phyloP scores from a whole-genome alignment of 2,329 filamentous ascomycete genomes.

The Monilinia fructigena region DNA sequence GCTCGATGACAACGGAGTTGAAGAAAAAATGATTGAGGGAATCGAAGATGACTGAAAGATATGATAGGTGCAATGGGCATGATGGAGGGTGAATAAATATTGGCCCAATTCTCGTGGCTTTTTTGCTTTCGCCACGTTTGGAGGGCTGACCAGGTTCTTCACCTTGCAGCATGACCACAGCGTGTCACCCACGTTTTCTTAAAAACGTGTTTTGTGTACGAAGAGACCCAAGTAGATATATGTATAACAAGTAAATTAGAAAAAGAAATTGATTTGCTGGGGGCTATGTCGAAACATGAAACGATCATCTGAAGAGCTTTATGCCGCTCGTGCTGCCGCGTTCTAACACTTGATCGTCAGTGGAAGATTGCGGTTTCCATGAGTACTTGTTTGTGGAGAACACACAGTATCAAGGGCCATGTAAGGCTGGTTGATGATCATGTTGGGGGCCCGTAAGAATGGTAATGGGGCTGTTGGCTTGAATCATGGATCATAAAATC shows the following conservation, averaged over 20 bases:
- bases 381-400: neutral
- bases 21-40: neutral
- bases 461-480: neutral
- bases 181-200: constrained; percentile 21
- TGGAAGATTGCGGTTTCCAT: neutral
- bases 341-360: neutral
- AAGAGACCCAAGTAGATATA: neutral
- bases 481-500: neutral
- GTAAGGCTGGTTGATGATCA: constrained; percentile 1
- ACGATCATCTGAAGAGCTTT: neutral
- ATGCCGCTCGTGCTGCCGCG: neutral
- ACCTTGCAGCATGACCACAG: constrained; percentile 7
- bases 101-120: neutral
- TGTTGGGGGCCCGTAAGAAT: constrained; percentile 6
- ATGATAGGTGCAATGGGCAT: neutral
- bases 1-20: constrained; percentile 2
- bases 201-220: neutral
- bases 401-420: neutral
- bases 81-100: neutral
- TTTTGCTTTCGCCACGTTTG: neutral
- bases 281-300: constrained; percentile 1
- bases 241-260: neutral
- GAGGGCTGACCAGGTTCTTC: constrained; percentile 1
- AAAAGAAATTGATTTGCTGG: neutral
- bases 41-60: neutral